phyloP scores from a whole-genome alignment of 2,329 filamentous ascomycete species.

The Sclerotinia borealis region DNA sequence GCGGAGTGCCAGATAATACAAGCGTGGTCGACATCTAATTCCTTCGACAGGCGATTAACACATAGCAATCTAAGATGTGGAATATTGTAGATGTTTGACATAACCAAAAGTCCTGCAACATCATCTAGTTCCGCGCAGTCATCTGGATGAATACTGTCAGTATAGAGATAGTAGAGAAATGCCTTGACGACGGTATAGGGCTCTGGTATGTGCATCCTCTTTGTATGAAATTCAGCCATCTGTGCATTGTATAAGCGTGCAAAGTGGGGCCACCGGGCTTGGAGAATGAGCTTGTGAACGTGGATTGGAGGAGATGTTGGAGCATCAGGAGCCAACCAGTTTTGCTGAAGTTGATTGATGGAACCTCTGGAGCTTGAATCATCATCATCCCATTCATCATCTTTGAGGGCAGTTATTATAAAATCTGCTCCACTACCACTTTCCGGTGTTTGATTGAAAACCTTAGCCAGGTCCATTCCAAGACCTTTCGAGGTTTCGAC shows the following conservation, averaged over 20 bases:
- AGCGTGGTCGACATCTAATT: conserved; percentile 90
- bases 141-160: conserved; percentile 71
- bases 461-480: conserved; percentile 75
- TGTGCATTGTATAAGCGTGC: conserved; percentile 83
- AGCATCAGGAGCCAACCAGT: conserved; percentile 55
- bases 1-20: conserved; percentile 96
- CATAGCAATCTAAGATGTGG: conserved; percentile 86
- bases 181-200: conserved; percentile 90
- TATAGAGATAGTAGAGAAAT: conserved; percentile 95
- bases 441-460: conserved; percentile 83
- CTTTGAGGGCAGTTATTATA: conserved; percentile 78
- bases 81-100: conserved; percentile 98
- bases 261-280: conserved; percentile 96
- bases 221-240: conserved; percentile 96
- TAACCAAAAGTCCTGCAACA: conserved; percentile 88
- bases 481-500: conserved; percentile 61
- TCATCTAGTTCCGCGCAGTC: conserved; percentile 65
- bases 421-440: conserved; percentile 86
- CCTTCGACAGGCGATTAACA: conserved; percentile 81
- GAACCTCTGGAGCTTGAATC: conserved; percentile 42
- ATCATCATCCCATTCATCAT: conserved; percentile 63
- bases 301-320: conserved; percentile 79
- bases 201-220: conserved; percentile 96
- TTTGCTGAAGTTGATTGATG: conserved; percentile 34
- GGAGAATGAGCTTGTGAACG: conserved; percentile 89